Percentiles rank a stretch among this genome's conserved stretches.
These are phyloP conservation scores for Heterobasidion annosum DNA, from an alignment of 1,284 basidiomycete genomes.

Conservation along the genomic window DNA sequence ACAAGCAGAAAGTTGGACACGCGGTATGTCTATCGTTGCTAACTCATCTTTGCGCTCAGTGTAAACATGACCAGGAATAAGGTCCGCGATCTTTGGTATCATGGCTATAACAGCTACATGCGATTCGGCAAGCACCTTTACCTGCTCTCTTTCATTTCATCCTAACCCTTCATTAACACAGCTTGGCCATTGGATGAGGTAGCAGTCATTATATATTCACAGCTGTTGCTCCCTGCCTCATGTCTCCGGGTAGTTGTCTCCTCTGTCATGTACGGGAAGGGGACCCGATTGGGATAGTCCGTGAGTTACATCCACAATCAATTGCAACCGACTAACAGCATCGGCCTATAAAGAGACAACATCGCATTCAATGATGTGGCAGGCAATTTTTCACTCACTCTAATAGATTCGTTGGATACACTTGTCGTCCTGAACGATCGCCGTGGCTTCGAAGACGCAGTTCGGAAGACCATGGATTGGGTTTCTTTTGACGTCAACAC, in stretches of 20 bases:
- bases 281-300: slow-evolving; percentile 76
- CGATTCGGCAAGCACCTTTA: slow-evolving; percentile 41
- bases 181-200: slow-evolving; percentile 83
- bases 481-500: slow-evolving; percentile 86
- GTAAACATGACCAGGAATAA: slow-evolving; percentile 38
- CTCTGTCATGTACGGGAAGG: slow-evolving; percentile 76
- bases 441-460: slow-evolving; percentile 65
- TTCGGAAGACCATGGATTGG: slow-evolving; percentile 65
- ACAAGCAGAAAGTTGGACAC: slow-evolving; percentile 47
- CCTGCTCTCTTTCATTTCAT: background rate
- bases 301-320: slow-evolving; percentile 35
- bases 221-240: background rate
- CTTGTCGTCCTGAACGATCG: slow-evolving; percentile 71
- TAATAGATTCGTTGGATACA: slow-evolving; percentile 78
- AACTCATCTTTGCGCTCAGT: background rate
- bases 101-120: slow-evolving; percentile 80
- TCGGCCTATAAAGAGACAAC: slow-evolving; percentile 33
- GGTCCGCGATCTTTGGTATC: slow-evolving; percentile 72
- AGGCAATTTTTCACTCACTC: slow-evolving; percentile 78
- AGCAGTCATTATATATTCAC: slow-evolving; percentile 7
- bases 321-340: slow-evolving; percentile 1
- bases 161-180: slow-evolving; percentile 17
- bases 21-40: slow-evolving; percentile 33
- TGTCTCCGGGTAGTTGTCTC: slow-evolving; percentile 53
- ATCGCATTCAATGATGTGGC: slow-evolving; percentile 76